phyloP scores from a whole-genome alignment of 1,284 basidiomycete species.

The Pascua sp. region DNA sequence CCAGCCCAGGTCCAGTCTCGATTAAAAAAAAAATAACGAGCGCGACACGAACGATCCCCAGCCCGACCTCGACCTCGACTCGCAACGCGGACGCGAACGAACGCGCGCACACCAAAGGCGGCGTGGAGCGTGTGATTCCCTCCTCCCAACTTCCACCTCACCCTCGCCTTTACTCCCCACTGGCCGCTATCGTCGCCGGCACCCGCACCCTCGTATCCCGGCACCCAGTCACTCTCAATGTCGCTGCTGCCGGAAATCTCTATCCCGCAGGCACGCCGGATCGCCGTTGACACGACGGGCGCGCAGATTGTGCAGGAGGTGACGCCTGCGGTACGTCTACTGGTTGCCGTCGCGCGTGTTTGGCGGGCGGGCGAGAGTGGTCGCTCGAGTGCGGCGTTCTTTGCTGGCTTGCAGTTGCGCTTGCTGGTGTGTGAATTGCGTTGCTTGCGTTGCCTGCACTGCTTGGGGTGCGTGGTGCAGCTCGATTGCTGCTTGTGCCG shows the following conservation, averaged over 20 bases:
- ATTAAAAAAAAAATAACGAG: not conserved
- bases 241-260: conserved; percentile 41
- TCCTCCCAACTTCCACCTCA: too few relatives aligned
- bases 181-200: too few relatives aligned
- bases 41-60: too few relatives aligned
- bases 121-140: too few relatives aligned
- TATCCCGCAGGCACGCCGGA: conserved; percentile 47
- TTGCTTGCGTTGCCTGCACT: too few relatives aligned
- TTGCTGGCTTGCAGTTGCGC: not conserved
- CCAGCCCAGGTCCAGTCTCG: not conserved
- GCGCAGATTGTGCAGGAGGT: conserved; percentile 86
- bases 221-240: too few relatives aligned
- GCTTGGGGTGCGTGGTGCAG: not conserved
- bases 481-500: not conserved
- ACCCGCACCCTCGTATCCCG: too few relatives aligned
- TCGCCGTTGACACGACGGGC: conserved; percentile 54
- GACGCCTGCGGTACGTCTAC: conserved; percentile 79
- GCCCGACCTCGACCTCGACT: too few relatives aligned
- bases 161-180: not conserved
- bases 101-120: too few relatives aligned
- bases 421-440: conserved; percentile 21
- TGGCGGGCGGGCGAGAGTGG: not conserved
- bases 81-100: too few relatives aligned
- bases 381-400: not conserved
- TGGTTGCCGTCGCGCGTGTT: too few relatives aligned